These are phyloP conservation scores for Pseudogymnoascus sp. DNA, from an alignment of 2,329 filamentous ascomycete species.

Conservation along the genomic window DNA sequence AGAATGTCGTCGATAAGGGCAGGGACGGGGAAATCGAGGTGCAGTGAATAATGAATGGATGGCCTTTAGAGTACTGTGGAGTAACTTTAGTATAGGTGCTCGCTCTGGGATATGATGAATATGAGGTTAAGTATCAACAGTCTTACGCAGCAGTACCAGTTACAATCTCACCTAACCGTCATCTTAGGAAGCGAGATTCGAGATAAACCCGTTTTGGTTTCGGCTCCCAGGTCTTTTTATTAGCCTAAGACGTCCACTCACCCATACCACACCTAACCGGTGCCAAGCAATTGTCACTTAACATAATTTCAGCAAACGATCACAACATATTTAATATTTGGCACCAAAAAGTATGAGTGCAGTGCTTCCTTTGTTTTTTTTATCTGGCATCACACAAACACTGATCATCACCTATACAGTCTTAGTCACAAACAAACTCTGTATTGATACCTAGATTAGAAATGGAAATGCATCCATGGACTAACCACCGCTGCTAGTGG, in stretches of 20 bases:
- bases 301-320: not conserved
- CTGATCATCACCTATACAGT: not conserved
- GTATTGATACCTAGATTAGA: not conserved
- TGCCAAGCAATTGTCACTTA: not conserved
- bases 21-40: no score
- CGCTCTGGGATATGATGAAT: not conserved
- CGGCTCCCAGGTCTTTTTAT: not conserved
- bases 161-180: not conserved
- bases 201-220: not conserved
- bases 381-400: not conserved
- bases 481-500: not conserved
- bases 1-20: no score
- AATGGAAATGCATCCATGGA: not conserved
- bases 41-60: no score
- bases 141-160: not conserved
- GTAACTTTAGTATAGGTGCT: no score
- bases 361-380: not conserved
- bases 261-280: not conserved
- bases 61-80: no score
- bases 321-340: slow-evolving; percentile 2
- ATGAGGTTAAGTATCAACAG: not conserved
- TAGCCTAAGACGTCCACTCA: not conserved
- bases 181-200: not conserved
- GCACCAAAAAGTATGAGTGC: not conserved
- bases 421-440: not conserved